Percentiles rank a stretch among this genome's conserved stretches.
Evolutionary conservation across 768 basidiomycete species (phyloP).

Genomic region (Russula earlei): DNA sequence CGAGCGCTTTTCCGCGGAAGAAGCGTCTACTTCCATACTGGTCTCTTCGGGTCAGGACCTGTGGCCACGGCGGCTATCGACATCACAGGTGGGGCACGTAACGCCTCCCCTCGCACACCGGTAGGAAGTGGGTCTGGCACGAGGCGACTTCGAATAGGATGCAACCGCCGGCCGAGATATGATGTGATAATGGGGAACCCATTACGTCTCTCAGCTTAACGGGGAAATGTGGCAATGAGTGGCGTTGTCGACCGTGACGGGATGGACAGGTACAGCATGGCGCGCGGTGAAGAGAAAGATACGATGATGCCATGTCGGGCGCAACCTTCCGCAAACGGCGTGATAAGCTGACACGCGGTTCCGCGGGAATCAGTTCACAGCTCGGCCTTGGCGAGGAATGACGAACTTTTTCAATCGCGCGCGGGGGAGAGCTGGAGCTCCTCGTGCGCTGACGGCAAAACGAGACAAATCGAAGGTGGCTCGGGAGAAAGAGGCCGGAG

Average conservation of each 20-base stretch:
- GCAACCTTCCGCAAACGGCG: conserved; percentile 3
- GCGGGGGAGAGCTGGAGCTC: too few species aligned
- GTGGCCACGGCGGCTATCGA: conserved; percentile 3
- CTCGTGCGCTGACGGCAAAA: too few species aligned
- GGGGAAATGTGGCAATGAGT: too few species aligned
- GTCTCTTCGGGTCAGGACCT: neutral
- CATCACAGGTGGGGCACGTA: conserved; percentile 4
- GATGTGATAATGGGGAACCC: neutral
- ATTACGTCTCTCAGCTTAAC: too few species aligned
- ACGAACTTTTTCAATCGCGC: too few species aligned
- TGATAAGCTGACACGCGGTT: neutral
- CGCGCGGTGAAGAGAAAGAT: neutral
- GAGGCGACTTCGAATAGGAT: neutral
- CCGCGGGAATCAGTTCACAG: neutral
- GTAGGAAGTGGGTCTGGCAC: neutral
- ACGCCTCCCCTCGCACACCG: neutral
- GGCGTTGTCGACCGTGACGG: neutral
- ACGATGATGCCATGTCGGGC: conserved; percentile 8
- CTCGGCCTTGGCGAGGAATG: neutral
- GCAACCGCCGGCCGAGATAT: neutral
- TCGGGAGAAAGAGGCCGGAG: too few species aligned
- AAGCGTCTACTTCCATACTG: neutral
- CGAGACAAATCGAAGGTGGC: too few species aligned
- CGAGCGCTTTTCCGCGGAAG: neutral
- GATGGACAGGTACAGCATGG: neutral